phyloP scores from a whole-genome alignment of 371 early-diverging fungal genomes.

The Rhizomucor miehei region DNA sequence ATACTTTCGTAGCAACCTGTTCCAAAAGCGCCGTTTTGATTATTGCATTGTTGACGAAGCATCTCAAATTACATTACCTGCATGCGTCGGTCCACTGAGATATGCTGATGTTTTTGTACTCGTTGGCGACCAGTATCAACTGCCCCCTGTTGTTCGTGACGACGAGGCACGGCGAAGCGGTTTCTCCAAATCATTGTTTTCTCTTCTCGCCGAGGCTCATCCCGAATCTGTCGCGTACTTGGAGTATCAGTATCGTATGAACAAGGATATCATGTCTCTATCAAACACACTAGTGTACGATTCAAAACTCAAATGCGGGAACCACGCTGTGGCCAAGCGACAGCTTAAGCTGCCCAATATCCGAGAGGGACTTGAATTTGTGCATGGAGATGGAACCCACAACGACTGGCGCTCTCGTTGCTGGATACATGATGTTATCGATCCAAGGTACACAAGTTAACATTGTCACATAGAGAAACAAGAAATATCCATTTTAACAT shows the following conservation, averaged over 20 bases:
- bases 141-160: slow-evolving; percentile 87
- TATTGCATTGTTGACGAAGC: slow-evolving; percentile 99
- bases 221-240: slow-evolving; percentile 79
- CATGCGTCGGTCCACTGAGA: slow-evolving; percentile 90
- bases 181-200: slow-evolving; percentile 71
- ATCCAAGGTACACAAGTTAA: too few relatives aligned
- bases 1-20: slow-evolving; percentile 40
- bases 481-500: neutral
- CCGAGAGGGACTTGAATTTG: slow-evolving; percentile 18
- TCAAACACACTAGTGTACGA: slow-evolving; percentile 88
- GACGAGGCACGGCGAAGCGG: slow-evolving; percentile 50
- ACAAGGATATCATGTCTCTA: slow-evolving; percentile 86
- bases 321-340: slow-evolving; percentile 54
- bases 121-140: slow-evolving; percentile 98
- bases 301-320: slow-evolving; percentile 76
- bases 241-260: slow-evolving; percentile 97
- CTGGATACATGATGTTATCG: slow-evolving; percentile 66
- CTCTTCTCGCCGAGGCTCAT: slow-evolving; percentile 75
- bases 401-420: slow-evolving; percentile 23
- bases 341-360: slow-evolving; percentile 49
- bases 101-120: slow-evolving; percentile 86
- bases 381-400: slow-evolving; percentile 10
- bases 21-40: slow-evolving; percentile 83
- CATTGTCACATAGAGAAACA: too few relatives aligned
- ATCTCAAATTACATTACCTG: slow-evolving; percentile 95